Evolutionary conservation across 2,329 filamentous ascomycete species (phyloP).

Genomic region (Trichoderma arundinaceum): DNA sequence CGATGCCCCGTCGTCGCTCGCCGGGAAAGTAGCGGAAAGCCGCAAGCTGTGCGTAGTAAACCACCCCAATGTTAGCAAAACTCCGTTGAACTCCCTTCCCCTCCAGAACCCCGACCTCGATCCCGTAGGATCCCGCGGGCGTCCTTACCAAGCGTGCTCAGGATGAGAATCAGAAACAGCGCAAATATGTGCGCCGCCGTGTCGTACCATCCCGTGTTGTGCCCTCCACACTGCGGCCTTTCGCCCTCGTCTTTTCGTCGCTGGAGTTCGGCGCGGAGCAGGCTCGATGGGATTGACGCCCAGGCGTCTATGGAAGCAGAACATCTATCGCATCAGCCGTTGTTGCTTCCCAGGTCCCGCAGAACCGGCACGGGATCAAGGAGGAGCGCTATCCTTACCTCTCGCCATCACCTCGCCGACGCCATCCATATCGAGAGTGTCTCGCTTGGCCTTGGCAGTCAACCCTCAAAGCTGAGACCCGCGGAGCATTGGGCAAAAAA

Average conservation of each 20-base stretch:
- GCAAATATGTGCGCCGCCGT: slow-evolving; percentile 71
- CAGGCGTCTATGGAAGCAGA: slow-evolving; percentile 38
- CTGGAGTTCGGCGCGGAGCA: slow-evolving; percentile 59
- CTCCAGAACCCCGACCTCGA: background rate
- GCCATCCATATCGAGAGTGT: slow-evolving; percentile 32
- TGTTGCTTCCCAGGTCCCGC: background rate
- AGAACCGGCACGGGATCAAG: background rate
- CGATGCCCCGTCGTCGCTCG: slow-evolving; percentile 62
- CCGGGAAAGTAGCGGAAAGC: slow-evolving; percentile 68
- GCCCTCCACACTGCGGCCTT: slow-evolving; percentile 59
- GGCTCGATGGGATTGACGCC: slow-evolving; percentile 58
- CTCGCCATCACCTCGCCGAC: slow-evolving; percentile 31
- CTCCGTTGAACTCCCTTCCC: too few species aligned
- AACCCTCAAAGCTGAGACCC: background rate
- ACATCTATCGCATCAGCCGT: background rate
- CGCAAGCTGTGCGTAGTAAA: slow-evolving; percentile 57
- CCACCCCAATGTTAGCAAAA: slow-evolving; percentile 8
- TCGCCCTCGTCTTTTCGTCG: slow-evolving; percentile 51
- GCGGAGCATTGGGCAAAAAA: slow-evolving; percentile 13
- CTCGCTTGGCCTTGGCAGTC: slow-evolving; percentile 22
- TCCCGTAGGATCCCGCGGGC: background rate
- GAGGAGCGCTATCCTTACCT: slow-evolving; percentile 23
- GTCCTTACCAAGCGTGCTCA: slow-evolving; percentile 62
- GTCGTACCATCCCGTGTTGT: slow-evolving; percentile 64
- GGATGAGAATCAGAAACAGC: slow-evolving; percentile 65